Evolutionary conservation across 805 yeast genomes (phyloP), one percentile per base, ranked within the genome.

Genomic region (Starmerella stigmatis): DNA sequence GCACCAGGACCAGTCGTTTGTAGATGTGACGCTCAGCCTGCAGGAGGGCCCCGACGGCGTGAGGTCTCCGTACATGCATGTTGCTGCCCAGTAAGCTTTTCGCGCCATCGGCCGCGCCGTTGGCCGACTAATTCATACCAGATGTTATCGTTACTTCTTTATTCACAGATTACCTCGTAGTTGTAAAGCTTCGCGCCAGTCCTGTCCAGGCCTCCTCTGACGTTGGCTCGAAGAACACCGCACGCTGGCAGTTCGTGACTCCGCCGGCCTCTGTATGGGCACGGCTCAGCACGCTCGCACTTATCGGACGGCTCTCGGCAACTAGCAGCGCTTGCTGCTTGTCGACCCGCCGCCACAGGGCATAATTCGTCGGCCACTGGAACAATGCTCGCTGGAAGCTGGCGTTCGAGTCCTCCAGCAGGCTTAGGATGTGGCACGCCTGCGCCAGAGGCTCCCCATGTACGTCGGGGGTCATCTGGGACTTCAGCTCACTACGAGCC

Each of bases 361-460:
- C 64, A 46, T 69, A 68, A 53, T 80, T 82, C 30, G 73, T 70
- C 1, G 96, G 96, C 65, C 83, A 81, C 55, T 82, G 64, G 50
- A 81, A 65, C 0, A 89, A 86, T 10, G 77, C 71, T 54, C 79
- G 73, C 58, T 81, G 83, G 82, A 89, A 81, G 6, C 64, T 61
- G 2, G 68, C 57, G 21, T 60, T 48, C 19, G 41, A 9, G 52
- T 51, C 41, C 17, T 51, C 46, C 4, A 57, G 45, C 16, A 48
- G 36, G 9, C 48, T 30, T 9, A 52, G 41, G 10, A 54, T 40
- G 12, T 26, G 43, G 41, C 55, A 47, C 3, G 47, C 49, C 1
- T 55, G 59, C 20, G 79, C 52, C 27, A 70, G 66, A 38, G 60
- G 59, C 46, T 71, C 44, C 5, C 53, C 53, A 1, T 17, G 20